Conservation (phyloP, 306 rosid species). For the Inga leiocalycina region DNA sequence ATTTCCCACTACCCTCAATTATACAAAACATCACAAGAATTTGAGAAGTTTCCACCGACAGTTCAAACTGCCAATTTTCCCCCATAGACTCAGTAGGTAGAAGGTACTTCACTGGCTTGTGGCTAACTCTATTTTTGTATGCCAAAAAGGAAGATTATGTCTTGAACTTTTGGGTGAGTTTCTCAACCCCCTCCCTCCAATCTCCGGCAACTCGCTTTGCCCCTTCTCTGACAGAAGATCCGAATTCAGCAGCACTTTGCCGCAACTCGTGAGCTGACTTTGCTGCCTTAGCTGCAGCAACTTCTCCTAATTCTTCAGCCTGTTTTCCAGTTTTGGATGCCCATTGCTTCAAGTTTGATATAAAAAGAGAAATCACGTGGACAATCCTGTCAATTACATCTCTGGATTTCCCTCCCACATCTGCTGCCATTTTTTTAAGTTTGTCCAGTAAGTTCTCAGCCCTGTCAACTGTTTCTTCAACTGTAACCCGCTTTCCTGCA, state of each 20-base stretch:
- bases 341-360: slow-evolving; percentile 71
- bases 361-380: slow-evolving; percentile 49
- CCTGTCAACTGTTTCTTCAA: slow-evolving; percentile 67
- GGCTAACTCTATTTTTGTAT: background rate
- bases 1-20: background rate
- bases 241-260: slow-evolving; percentile 59
- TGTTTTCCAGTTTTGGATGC: slow-evolving; percentile 52
- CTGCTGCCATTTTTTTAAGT: slow-evolving; percentile 65
- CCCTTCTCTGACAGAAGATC: slow-evolving; percentile 65
- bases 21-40: background rate
- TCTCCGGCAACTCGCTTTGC: slow-evolving; percentile 79
- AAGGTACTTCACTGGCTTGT: background rate
- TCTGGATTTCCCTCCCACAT: slow-evolving; percentile 68
- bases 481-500: slow-evolving; percentile 64
- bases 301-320: slow-evolving; percentile 58
- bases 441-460: slow-evolving; percentile 71
- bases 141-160: slow-evolving; percentile 42
- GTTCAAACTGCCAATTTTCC: background rate
- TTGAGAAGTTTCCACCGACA: background rate
- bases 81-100: background rate
- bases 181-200: slow-evolving; percentile 93
- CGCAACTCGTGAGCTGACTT: slow-evolving; percentile 65
- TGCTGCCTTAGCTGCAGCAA: slow-evolving; percentile 52
- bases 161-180: slow-evolving; percentile 83
- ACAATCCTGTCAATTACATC: slow-evolving; percentile 60